phyloP scores from a whole-genome alignment of 2,329 filamentous ascomycete species.

The Gliomastix tumulicola region DNA sequence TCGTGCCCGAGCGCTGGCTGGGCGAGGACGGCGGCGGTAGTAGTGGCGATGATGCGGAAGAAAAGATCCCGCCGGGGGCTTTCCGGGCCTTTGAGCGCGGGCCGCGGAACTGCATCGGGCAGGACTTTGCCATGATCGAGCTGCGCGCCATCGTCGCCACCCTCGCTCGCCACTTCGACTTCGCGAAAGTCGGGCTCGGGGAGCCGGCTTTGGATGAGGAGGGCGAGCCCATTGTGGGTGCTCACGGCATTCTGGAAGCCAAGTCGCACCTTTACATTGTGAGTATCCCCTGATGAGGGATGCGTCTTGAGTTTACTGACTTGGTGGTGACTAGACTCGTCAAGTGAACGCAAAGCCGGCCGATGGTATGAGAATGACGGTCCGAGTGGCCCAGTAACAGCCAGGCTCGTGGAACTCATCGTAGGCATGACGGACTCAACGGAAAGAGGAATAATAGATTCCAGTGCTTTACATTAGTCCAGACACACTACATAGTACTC shows the following conservation, averaged over 20 bases:
- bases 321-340: background rate
- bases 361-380: background rate
- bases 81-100: slow-evolving; percentile 38
- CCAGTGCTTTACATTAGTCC: no score
- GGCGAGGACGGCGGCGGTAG: background rate
- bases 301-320: background rate
- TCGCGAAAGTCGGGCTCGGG: slow-evolving; percentile 8
- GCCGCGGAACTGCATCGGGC: slow-evolving; percentile 40
- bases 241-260: background rate
- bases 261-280: slow-evolving; percentile 7
- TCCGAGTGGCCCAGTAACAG: background rate
- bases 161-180: slow-evolving; percentile 6
- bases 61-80: slow-evolving; percentile 14
- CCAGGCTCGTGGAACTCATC: no score
- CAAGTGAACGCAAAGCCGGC: background rate
- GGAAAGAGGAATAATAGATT: no score
- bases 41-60: slow-evolving; percentile 12
- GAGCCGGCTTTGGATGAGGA: slow-evolving; percentile 6
- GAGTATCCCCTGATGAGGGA: slow-evolving; percentile 1
- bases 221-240: slow-evolving; percentile 3
- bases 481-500: no score
- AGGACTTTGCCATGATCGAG: slow-evolving; percentile 42
- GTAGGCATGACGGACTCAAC: no score
- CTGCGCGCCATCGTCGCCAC: slow-evolving; percentile 4
- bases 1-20: slow-evolving; percentile 30